Conservation (phyloP, 148 eudicot genomes). For the Rhododendron ovatum region DNA sequence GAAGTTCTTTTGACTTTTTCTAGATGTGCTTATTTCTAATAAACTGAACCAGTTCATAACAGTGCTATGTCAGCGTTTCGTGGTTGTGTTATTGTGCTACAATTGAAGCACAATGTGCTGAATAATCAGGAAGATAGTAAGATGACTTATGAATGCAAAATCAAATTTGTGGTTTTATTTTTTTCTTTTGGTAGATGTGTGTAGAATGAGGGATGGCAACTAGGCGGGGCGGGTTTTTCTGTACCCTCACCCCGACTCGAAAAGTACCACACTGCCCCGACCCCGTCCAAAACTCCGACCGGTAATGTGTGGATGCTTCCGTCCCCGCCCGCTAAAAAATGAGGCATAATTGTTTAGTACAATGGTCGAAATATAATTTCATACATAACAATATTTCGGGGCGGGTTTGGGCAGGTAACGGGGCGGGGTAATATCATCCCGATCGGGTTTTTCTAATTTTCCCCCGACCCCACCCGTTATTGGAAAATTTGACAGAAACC, state of each 20-base stretch:
- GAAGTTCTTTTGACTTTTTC: slow-evolving; percentile 1
- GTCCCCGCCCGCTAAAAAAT: no score
- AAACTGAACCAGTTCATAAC: not conserved
- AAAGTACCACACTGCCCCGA: not conserved
- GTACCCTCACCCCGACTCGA: not conserved
- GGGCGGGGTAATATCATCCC: not conserved
- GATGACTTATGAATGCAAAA: not conserved
- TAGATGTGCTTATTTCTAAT: not conserved
- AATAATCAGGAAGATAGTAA: slow-evolving; percentile 3
- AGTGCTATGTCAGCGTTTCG: not conserved
- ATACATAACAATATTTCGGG: not conserved
- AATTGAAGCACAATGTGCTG: not conserved
- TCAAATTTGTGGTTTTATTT: not conserved
- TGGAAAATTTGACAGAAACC: no score
- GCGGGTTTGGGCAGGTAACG: not conserved
- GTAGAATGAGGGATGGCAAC: not conserved
- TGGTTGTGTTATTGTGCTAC: not conserved
- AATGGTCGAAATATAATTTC: not conserved
- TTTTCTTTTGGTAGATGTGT: not conserved
- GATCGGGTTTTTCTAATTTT: not conserved
- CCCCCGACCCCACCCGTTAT: not conserved
- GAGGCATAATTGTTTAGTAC: not conserved
- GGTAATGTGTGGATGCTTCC: no score
- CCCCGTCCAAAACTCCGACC: not conserved
- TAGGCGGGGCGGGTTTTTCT: not conserved